A percentile compares a stretch with the other conserved stretches of the same genome.
phyloP scores from a whole-genome alignment of 345 rosid genomes.

The Citrus medica region DNA sequence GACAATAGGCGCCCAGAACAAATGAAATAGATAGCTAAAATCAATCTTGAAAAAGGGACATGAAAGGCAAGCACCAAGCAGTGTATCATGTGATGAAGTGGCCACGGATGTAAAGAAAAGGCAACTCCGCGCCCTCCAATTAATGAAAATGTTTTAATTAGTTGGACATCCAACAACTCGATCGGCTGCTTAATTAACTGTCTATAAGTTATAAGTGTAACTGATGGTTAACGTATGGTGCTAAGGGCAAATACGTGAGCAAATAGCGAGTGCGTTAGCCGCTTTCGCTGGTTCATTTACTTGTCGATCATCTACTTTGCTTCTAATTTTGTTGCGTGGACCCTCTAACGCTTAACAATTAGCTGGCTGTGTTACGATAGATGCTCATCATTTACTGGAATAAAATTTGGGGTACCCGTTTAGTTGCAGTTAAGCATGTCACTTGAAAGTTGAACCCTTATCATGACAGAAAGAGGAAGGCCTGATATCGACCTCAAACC shows the following conservation, averaged over 20 bases:
- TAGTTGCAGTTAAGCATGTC: background rate
- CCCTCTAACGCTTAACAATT: background rate
- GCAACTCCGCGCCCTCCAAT: constrained; percentile 18
- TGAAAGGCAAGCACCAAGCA: background rate
- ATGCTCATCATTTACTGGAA: background rate
- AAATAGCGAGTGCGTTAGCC: background rate
- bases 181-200: constrained; percentile 21
- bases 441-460: background rate
- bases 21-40: background rate
- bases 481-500: background rate
- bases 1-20: background rate
- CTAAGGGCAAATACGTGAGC: background rate
- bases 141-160: constrained; percentile 26
- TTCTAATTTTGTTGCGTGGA: background rate
- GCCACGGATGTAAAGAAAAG: constrained; percentile 1
- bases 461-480: background rate
- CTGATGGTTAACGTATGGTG: background rate
- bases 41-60: background rate
- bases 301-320: background rate
- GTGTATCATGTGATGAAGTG: constrained; percentile 10
- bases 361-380: background rate
- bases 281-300: constrained; percentile 3
- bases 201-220: background rate
- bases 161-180: constrained; percentile 24
- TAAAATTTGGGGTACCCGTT: background rate